Evolutionary conservation across 768 basidiomycete genomes (phyloP), one percentile per base, ranked within the genome.

Genomic region (Russula ochroleuca): DNA sequence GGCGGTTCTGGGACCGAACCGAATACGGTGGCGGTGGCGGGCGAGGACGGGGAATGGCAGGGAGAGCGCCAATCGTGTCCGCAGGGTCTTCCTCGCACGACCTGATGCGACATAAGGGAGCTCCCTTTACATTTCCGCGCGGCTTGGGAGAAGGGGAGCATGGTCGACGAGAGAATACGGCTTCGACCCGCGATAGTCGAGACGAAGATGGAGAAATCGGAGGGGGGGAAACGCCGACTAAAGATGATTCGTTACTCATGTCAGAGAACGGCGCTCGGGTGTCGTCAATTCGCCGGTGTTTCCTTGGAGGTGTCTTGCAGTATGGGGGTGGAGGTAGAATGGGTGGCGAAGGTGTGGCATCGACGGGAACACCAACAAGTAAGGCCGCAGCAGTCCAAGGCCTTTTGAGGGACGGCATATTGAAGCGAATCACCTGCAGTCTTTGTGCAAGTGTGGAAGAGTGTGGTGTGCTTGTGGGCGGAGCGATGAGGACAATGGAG

Each of bases 341-440:
- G 48, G 53, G 31, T 48, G 63, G 47, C 13, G 48, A 60, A 33
- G n/a, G 59, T 38, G 40, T 56, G 54, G 63, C 63, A 61, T 64
- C 53, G 33, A 56, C 59, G 25, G 63, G 63, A 49, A 56, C 47
- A 48, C 63, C 53, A 33, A 61, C 40, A 35, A 23, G 53, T 48
- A 31, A 28, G 23, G 59, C 38, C 48, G 38, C 59, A 51, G 40
- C 31, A 50, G 47, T 55, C 23, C 63, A 59, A 50, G 63, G 54
- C 54, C 63, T 64, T 64, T 64, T 64, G 59, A 64, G 59, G 33
- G 63, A 64, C 33, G 59, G 63, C 63, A 64, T 64, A 23, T 45
- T 8, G 45, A 59, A 54, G 45, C 9, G 19, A 40, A 54, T 43
- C 63, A 64, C 63, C 47, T 51, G 33, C 54, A 3, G 48, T 13